Conservation (phyloP, 108 stramenopile genomes). For the Cyclostephanos tholiformis region DNA sequence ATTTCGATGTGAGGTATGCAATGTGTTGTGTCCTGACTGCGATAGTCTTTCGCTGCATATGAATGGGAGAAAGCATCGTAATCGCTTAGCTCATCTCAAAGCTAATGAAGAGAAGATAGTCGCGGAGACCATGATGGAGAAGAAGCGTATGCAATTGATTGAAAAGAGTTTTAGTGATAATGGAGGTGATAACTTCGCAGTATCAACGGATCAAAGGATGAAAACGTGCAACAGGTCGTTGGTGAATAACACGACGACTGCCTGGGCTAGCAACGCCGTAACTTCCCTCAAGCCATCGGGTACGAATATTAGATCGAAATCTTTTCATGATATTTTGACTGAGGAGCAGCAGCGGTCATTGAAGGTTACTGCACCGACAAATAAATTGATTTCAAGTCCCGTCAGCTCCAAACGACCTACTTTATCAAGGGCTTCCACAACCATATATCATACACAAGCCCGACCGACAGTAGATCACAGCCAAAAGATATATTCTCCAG, state of each 20-base stretch:
- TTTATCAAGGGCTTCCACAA: neutral
- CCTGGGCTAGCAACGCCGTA: slow-evolving; percentile 10
- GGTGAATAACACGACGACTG: slow-evolving; percentile 19
- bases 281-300: slow-evolving; percentile 3
- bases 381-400: neutral
- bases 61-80: slow-evolving; percentile 83
- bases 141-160: slow-evolving; percentile 52
- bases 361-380: neutral
- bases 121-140: slow-evolving; percentile 62
- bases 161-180: slow-evolving; percentile 9
- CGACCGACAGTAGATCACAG: neutral
- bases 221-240: slow-evolving; percentile 23
- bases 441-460: neutral
- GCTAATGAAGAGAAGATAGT: slow-evolving; percentile 66
- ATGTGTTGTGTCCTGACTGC: slow-evolving; percentile 66
- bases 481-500: neutral
- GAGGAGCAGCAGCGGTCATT: slow-evolving; percentile 38
- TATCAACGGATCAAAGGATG: slow-evolving; percentile 6
- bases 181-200: slow-evolving; percentile 10
- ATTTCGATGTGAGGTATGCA: slow-evolving; percentile 64
- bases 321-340: slow-evolving; percentile 45
- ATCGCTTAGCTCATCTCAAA: slow-evolving; percentile 61
- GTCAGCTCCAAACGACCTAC: neutral
- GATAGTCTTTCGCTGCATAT: slow-evolving; percentile 68
- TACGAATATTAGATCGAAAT: slow-evolving; percentile 24